Conservation (phyloP, 257 asterid species). For the Petunia axillaris region DNA sequence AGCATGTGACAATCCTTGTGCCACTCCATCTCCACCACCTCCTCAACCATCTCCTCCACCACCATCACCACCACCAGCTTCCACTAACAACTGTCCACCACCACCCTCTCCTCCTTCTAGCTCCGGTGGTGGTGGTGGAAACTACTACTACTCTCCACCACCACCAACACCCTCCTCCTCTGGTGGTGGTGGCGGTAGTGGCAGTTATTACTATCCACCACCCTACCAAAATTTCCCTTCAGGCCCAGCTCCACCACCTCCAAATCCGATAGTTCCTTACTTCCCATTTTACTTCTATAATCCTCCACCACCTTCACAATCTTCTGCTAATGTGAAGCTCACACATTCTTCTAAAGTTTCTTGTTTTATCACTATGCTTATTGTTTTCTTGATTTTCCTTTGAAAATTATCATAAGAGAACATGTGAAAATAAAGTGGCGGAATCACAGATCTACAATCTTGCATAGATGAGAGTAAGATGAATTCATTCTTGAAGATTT, state of each 20-base stretch:
- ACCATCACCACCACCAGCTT: constrained; percentile 37
- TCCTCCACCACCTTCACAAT: constrained; percentile 61
- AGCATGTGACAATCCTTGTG: constrained; percentile 91
- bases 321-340: constrained; percentile 30
- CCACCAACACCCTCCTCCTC: constrained; percentile 46
- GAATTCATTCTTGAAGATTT: neutral
- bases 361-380: constrained; percentile 28
- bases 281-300: constrained; percentile 69
- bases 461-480: constrained; percentile 24
- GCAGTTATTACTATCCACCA: constrained; percentile 33
- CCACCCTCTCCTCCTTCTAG: constrained; percentile 72
- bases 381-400: constrained; percentile 30
- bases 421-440: constrained; percentile 48
- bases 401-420: neutral
- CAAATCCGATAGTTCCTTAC: constrained; percentile 88
- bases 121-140: constrained; percentile 28
- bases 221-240: constrained; percentile 40
- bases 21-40: constrained; percentile 72
- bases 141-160: constrained; percentile 60
- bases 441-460: constrained; percentile 62
- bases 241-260: constrained; percentile 87
- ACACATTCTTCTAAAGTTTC: constrained; percentile 15
- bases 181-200: neutral
- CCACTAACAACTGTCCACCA: constrained; percentile 64
- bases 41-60: constrained; percentile 49